These are phyloP conservation scores for Penicilliopsis zonata DNA, from an alignment of 495 filamentous ascomycete genomes.

Conservation along the genomic window DNA sequence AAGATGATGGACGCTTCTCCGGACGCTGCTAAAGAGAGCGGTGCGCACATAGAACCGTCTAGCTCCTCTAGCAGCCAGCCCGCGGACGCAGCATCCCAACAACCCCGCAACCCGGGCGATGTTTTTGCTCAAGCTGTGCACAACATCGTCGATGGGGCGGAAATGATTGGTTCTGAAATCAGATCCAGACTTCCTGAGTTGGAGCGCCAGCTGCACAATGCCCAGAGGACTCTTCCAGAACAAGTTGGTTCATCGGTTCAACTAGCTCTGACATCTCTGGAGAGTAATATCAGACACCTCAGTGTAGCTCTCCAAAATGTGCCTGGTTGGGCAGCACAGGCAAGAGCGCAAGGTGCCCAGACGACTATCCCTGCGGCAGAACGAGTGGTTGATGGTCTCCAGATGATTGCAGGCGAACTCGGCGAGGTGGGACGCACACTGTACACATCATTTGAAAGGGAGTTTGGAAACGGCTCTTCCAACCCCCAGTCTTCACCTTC, in stretches of 20 bases:
- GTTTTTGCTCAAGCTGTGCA: conserved; percentile 20
- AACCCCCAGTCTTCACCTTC: no score
- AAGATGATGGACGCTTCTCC: conserved; percentile 23
- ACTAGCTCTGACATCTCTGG: conserved; percentile 27
- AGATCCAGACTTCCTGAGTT: conserved; percentile 25
- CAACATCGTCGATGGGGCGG: conserved; percentile 23
- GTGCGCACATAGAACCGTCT: conserved; percentile 6
- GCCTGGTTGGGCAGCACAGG: conserved; percentile 23
- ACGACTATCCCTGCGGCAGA: conserved; percentile 30
- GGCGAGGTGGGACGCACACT: conserved; percentile 31
- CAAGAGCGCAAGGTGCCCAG: conserved; percentile 22
- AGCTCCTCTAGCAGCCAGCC: conserved; percentile 7
- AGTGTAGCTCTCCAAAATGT: conserved; percentile 26
- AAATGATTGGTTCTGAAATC: conserved; percentile 23
- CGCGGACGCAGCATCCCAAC: conserved; percentile 5
- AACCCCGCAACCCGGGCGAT: conserved; percentile 14
- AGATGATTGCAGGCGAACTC: conserved; percentile 31
- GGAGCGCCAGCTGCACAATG: conserved; percentile 26
- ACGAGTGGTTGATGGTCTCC: conserved; percentile 26
- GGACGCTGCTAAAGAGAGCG: conserved; percentile 8
- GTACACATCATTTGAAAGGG: conserved; percentile 27
- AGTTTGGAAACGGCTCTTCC: no score
- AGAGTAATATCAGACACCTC: conserved; percentile 28
- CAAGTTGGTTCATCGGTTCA: conserved; percentile 28
- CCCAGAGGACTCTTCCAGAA: conserved; percentile 26